These are phyloP conservation scores for Oryza coarctata DNA, from an alignment of 176 grass and related monocot species.

Conservation along the genomic window DNA sequence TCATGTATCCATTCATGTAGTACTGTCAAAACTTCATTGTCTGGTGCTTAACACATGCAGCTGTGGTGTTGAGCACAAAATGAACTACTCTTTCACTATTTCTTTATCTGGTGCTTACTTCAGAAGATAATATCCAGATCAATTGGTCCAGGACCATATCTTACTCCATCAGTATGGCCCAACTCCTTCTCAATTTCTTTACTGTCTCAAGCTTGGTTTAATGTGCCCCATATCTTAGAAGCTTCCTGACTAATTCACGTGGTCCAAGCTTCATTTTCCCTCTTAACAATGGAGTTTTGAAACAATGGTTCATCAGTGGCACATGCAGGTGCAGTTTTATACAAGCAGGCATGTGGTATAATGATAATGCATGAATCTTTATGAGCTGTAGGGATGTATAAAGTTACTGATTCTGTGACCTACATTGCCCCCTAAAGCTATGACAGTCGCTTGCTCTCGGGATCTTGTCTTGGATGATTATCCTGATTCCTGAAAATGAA, in stretches of 20 bases:
- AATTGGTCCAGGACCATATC: conserved; percentile 51
- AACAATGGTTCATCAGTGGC: conserved; percentile 49
- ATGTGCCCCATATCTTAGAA: not conserved
- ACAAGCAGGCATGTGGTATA: conserved; percentile 46
- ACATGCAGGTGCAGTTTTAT: conserved; percentile 61
- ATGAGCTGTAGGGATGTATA: conserved; percentile 41
- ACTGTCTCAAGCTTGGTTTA: not conserved
- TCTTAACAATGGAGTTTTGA: conserved; percentile 57
- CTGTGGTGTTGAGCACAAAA: conserved; percentile 7
- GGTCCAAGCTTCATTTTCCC: conserved; percentile 50
- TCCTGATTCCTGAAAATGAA: conserved; percentile 20
- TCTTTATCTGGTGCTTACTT: conserved; percentile 15
- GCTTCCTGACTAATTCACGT: conserved; percentile 46
- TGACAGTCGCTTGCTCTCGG: conserved; percentile 45
- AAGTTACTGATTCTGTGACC: conserved; percentile 58
- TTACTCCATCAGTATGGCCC: conserved; percentile 42
- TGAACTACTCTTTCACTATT: not conserved
- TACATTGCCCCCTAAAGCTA: conserved; percentile 63
- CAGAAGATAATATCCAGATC: conserved; percentile 61
- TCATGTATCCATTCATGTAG: conserved; percentile 48
- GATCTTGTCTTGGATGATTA: conserved; percentile 36
- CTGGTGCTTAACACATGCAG: conserved; percentile 36
- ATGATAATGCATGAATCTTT: conserved; percentile 53
- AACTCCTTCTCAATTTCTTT: conserved; percentile 52
- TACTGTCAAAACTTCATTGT: conserved; percentile 44